phyloP scores from a whole-genome alignment of 225 moss, liverwort and hornwort species.

The Pleurozium schreberi region DNA sequence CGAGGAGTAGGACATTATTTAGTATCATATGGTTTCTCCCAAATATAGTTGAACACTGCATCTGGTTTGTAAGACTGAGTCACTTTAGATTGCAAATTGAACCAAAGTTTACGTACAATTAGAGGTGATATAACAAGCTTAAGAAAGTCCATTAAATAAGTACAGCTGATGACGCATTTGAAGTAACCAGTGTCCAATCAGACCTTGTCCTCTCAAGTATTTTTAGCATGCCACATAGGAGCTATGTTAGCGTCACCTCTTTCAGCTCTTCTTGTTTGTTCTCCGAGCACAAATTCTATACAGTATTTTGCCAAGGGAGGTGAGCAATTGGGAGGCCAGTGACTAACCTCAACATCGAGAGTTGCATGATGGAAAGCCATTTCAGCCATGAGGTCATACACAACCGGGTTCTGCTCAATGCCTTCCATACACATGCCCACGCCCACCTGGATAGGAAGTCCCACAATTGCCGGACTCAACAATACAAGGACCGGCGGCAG shows the following conservation, averaged over 20 bases:
- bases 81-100: background rate
- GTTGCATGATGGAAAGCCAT: constrained; percentile 58
- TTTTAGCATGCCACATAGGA: background rate
- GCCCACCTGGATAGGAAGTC: constrained; percentile 42
- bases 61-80: background rate
- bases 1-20: background rate
- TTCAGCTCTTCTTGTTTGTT: background rate
- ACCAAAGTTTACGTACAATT: background rate
- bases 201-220: background rate
- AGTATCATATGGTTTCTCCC: background rate
- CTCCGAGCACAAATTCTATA: background rate
- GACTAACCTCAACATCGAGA: constrained; percentile 42
- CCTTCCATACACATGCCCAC: constrained; percentile 98
- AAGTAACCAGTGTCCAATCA: background rate
- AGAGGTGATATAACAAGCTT: background rate
- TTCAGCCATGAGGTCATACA: constrained; percentile 96
- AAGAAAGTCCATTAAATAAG: background rate
- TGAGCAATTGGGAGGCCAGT: background rate
- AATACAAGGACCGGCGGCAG: background rate
- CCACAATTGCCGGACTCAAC: background rate
- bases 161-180: background rate
- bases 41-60: background rate
- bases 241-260: background rate
- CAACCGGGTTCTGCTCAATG: constrained; percentile 91
- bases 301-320: background rate